Base-by-base conservation (phyloP, 164 flowering plant genomes). In the Vitis amurensis region DNA sequence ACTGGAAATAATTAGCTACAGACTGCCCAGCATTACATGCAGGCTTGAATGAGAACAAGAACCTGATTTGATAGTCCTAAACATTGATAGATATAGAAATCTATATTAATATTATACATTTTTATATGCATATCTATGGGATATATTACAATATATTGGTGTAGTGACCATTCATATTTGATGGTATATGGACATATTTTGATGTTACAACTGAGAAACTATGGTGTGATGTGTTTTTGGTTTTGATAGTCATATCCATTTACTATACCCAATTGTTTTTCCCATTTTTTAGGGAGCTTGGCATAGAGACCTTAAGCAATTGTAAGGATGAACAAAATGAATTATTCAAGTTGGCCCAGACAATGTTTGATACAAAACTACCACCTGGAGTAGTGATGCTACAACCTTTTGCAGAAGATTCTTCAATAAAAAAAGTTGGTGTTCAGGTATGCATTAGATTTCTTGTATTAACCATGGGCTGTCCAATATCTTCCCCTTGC, bases 331-430 rank as follows among this genome's bases (percentile, higher is more conserved):
- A 83, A 69, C 84, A 78, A 44, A 71, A 71, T 10, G 99, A 94
- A 79, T 1, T 94, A 86, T 64, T 92, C 63, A 88, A 73, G 78
- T 77, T 94, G 82, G 91, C 97, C 9, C 79, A 87, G 73, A 82
- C 88, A 30, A 89, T 94, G 99, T 94, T 94, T 75, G 99, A 94
- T 64, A 94, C 99, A 23, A 86, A 85, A 77, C 68, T 94, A 66
- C 97, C 97, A n/a, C 91, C 97, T 59, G 99, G 99, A 4, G 89
- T 85, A 23, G 79, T 62, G 11, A 80, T 85, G 85, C 62, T 92
- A 81, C 88, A 92, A 76, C 99, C 99, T 57, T 94, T 94, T 75
- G 77, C 94, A 2, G 97, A 94, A 31, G 99, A 83, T 13, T 88
- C 97, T 65, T 92, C 97, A 49, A 84, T 91, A 0, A 90, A 89